These are phyloP conservation scores for Colletotrichum plurivorum DNA, from an alignment of 2,329 filamentous ascomycete genomes.

Conservation along the genomic window DNA sequence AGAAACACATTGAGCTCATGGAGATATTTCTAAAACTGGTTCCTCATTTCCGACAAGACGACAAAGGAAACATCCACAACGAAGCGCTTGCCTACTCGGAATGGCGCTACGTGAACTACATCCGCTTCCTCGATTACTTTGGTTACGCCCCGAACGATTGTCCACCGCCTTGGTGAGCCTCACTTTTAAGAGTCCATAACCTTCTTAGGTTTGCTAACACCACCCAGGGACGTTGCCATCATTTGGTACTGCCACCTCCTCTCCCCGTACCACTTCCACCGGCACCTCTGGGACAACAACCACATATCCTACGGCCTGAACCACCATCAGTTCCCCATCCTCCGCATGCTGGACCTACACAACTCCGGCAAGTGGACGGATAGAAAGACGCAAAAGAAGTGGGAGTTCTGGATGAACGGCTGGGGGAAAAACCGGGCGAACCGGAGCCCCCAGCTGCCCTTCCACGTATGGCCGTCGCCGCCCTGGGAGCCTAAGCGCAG, in stretches of 20 bases:
- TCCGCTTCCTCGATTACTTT: conserved; percentile 37
- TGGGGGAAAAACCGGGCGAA: neutral
- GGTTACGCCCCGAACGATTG: conserved; percentile 35
- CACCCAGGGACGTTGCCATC: conserved; percentile 40
- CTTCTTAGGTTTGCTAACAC: neutral
- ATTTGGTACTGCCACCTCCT: conserved; percentile 43
- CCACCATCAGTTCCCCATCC: conserved; percentile 40
- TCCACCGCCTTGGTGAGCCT: conserved; percentile 40
- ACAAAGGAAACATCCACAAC: conserved; percentile 20
- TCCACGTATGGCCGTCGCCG: conserved; percentile 35
- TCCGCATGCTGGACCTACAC: conserved; percentile 16
- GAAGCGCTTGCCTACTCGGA: conserved; percentile 40
- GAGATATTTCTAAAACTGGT: conserved; percentile 40
- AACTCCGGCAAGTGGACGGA: conserved; percentile 35
- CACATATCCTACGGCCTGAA: conserved; percentile 38
- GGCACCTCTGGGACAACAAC: conserved; percentile 35
- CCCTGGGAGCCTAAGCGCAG: conserved; percentile 24
- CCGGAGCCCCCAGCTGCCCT: conserved; percentile 26
- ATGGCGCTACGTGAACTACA: conserved; percentile 42
- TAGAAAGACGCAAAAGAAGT: conserved; percentile 23
- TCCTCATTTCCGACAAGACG: conserved; percentile 31
- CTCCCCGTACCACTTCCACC: conserved; percentile 38
- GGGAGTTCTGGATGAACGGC: conserved; percentile 30
- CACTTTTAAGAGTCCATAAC: too few relatives aligned
- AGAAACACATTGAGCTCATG: conserved; percentile 38